A percentile compares a stretch with the other conserved stretches of the same genome.
phyloP scores from a whole-genome alignment of 2,329 filamentous ascomycete species.

The Sclerotinia nivalis region DNA sequence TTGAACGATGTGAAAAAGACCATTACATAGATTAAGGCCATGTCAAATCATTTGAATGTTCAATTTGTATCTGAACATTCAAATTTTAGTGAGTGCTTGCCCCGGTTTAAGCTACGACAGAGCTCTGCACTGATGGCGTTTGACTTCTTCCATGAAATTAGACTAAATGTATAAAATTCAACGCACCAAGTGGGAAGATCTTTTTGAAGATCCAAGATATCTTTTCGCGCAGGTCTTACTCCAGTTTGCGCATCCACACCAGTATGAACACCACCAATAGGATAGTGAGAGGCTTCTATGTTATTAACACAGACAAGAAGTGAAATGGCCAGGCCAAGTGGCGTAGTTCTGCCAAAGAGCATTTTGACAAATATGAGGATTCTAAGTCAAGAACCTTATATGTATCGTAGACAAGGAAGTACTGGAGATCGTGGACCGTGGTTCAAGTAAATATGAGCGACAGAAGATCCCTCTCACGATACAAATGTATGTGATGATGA shows the following conservation, averaged over 20 bases:
- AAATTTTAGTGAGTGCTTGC: not conserved
- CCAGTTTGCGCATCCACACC: slow-evolving; percentile 24
- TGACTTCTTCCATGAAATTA: not conserved
- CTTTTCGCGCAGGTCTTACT: slow-evolving; percentile 19
- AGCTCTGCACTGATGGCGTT: not conserved
- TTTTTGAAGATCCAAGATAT: slow-evolving; percentile 28
- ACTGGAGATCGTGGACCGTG: not conserved
- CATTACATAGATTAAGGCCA: not conserved
- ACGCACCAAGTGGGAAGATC: slow-evolving; percentile 23
- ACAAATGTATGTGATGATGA: not conserved
- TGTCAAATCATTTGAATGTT: not conserved
- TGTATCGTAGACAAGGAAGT: not conserved
- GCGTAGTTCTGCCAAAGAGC: not conserved
- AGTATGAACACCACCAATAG: slow-evolving; percentile 25
- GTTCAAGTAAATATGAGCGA: not conserved
- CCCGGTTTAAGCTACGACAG: no score
- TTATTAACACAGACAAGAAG: not conserved
- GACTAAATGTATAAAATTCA: not conserved
- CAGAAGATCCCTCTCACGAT: not conserved
- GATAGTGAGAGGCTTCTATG: slow-evolving; percentile 8
- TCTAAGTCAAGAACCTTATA: not conserved
- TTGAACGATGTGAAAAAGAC: not conserved
- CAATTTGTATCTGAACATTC: not conserved
- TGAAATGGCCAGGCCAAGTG: not conserved
- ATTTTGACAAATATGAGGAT: not conserved